Base-by-base conservation (phyloP, 2,329 filamentous ascomycete species). In the Domatiomyces globalis region DNA sequence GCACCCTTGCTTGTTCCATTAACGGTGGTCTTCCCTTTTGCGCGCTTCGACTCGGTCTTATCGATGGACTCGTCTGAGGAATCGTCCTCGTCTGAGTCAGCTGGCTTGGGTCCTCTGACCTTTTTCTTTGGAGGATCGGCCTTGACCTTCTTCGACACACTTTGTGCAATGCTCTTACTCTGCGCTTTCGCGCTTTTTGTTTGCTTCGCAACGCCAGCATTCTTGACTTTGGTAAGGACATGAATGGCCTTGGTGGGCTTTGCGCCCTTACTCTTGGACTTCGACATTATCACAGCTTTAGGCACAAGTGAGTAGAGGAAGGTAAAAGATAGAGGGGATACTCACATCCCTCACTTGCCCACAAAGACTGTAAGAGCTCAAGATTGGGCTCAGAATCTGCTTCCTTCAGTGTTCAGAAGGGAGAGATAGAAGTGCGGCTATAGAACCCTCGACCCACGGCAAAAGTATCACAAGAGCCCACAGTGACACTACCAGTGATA, bases 191-290 rank as follows among this genome's bases (percentile, higher is more conserved):
- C 63, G 52, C 65, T 67, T 62, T 71, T 63, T 49, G 70, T 63
- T 44, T 67, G 58, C 65, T 73, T 74, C 58, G 65, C 65, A 51
- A 73, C 66, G 55, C 65, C 69, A 53, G 66, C 65, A 57, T 68
- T 66, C 66, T 73, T 73, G 61, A 72, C 71, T 64, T 73, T 73
- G 63, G 60, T 66, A 58, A 73, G 54, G 59, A 66, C 60, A 65
- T 65, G 64, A 54, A 60, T 62, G 54, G 65, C 58, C 61, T 71
- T 70, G 52, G 70, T 63, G 48, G 60, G 58, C 48, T 60, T 64
- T 60, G 68, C 66, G 61, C 63, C 52, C 54, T 55, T 59, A 54
- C 62, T 61, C 65, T 73, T 73, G 46, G 69, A 69, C 64, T 73
- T 73, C 47, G 69, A 71, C 67, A 71, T 71, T 60, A 61, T 70